Base-by-base conservation (phyloP, 495 filamentous ascomycete species). In the Penicillium cosmopolitanum region DNA sequence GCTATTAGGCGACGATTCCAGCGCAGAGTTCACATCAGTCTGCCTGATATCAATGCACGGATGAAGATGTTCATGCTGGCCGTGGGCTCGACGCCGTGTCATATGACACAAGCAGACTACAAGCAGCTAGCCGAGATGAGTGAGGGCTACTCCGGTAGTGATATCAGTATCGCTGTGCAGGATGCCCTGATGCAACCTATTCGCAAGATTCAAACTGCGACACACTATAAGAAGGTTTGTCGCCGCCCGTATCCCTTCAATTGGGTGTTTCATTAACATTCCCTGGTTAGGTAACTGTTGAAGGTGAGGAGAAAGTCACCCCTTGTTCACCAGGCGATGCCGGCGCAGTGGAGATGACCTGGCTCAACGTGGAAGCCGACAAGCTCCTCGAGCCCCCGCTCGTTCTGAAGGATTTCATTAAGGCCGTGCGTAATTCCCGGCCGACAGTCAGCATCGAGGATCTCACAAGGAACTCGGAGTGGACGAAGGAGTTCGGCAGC, bases 111-210 rank as follows among this genome's bases (percentile, higher is more conserved):
- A 31, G 82, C 85, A 7, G 96, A 99, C 73, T 97, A 85, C 68
- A 85, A 84, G 61, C 85, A 84, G 56, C 77, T 98, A 60, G 94
- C 87, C 2, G 82, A 90, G 61, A 77, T 93, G 68, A 89, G 90
- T 36, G 95, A 97, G 60, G 93, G 93, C 9, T 99, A 97, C 69
- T 96, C 93, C 0, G 95, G 95, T 11, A 93, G 89, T 56, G 95
- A 99, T 85, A 96, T 99, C 70, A 88, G 84, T 68, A 98, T 98
- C 67, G 93, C 90, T 5, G 95, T 98, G 23, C 95, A 99, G 71
- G 93, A 97, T 76, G 95, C 95, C 11, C 78, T 98, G 18, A 99
- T 99, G 95, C 92, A 98, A 68, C 96, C 95, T 1, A 91, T 99
- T 55, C 82, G 95, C 55, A 96, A 96, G 78, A 98, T 99, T 62